Percentiles rank a stretch among this genome's conserved stretches.
Conservation (phyloP, 768 basidiomycete species). For the Hygrophorus russula region DNA sequence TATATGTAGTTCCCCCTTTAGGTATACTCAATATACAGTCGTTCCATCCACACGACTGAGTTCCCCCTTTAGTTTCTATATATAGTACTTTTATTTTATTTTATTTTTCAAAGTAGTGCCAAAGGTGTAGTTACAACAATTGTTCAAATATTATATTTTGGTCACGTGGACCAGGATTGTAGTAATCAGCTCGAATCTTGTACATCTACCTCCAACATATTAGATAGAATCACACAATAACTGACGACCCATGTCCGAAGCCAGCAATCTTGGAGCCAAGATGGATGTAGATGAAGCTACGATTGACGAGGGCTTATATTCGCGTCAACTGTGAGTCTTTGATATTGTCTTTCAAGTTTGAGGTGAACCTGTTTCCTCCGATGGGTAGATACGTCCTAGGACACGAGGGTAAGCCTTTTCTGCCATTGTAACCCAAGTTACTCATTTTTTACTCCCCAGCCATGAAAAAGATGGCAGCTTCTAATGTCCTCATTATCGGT, state of each 20-base stretch:
- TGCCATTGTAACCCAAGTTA: not conserved
- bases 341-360: conserved; percentile 5
- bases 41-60: too few species aligned
- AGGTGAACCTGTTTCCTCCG: conserved; percentile 11
- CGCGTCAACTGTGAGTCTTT: conserved; percentile 73
- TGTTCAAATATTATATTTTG: too few species aligned
- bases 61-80: too few species aligned
- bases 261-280: conserved; percentile 28
- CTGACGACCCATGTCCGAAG: conserved; percentile 23
- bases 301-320: conserved; percentile 91
- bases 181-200: too few species aligned
- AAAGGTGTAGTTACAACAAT: too few species aligned
- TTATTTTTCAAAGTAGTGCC: too few species aligned
- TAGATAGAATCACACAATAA: not conserved
- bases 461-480: conserved; percentile 98
- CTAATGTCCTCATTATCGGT: conserved; percentile 90
- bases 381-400: conserved; percentile 79
- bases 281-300: conserved; percentile 84
- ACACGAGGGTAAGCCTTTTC: conserved; percentile 57
- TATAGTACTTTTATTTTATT: too few species aligned
- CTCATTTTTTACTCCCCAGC: conserved; percentile 38
- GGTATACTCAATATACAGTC: too few species aligned
- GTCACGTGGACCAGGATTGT: too few species aligned
- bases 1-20: too few species aligned
- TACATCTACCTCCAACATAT: too few species aligned